Percentiles rank a stretch among this genome's conserved stretches.
phyloP scores from a whole-genome alignment of 2,329 filamentous ascomycete genomes.

The Exserohilum rostratum region DNA sequence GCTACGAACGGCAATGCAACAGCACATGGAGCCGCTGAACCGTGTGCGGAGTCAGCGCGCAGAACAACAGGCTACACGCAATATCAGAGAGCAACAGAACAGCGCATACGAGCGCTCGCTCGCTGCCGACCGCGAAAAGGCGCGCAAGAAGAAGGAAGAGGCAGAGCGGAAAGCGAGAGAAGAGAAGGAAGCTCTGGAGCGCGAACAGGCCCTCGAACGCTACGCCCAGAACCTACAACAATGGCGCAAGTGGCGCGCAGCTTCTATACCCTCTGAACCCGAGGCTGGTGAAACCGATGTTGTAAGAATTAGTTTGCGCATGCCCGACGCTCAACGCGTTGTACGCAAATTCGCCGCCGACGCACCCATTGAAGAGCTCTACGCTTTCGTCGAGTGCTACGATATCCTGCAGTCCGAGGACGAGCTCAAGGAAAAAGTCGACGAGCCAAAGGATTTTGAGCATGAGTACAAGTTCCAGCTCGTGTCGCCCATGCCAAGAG shows the following conservation, averaged over 20 bases:
- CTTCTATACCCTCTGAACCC: slow-evolving; percentile 72
- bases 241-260: slow-evolving; percentile 82
- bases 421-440: slow-evolving; percentile 41
- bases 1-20: slow-evolving; percentile 73
- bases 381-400: slow-evolving; percentile 95
- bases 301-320: slow-evolving; percentile 71
- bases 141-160: slow-evolving; percentile 75
- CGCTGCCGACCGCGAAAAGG: slow-evolving; percentile 84
- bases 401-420: slow-evolving; percentile 62
- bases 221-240: slow-evolving; percentile 62
- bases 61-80: slow-evolving; percentile 81
- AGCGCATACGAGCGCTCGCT: slow-evolving; percentile 91
- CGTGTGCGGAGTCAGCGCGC: slow-evolving; percentile 75
- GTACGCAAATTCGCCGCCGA: slow-evolving; percentile 74
- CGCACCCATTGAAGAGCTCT: slow-evolving; percentile 84
- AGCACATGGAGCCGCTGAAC: slow-evolving; percentile 77
- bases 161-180: slow-evolving; percentile 67
- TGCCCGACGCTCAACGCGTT: slow-evolving; percentile 73
- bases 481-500: slow-evolving; percentile 82
- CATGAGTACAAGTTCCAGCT: slow-evolving; percentile 87
- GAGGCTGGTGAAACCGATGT: slow-evolving; percentile 66
- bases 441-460: slow-evolving; percentile 70
- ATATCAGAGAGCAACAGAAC: slow-evolving; percentile 85
- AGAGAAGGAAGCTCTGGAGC: slow-evolving; percentile 70
- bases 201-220: slow-evolving; percentile 66